These are phyloP conservation scores for Articulospora tetracladia DNA, from an alignment of 495 filamentous ascomycete species.

Conservation along the genomic window DNA sequence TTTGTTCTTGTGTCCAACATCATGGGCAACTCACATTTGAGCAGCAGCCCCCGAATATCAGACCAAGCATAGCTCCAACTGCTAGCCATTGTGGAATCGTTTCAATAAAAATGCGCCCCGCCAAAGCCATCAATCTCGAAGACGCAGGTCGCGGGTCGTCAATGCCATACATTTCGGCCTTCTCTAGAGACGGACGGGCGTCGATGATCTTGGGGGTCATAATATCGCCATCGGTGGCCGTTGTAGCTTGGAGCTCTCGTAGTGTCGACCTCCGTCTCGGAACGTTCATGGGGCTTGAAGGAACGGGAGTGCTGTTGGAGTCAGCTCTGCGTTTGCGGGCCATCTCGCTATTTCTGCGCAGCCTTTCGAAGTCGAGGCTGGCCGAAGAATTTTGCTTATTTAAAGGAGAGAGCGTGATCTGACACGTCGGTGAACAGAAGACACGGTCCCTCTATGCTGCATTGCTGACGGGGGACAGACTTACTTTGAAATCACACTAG, in stretches of 20 bases:
- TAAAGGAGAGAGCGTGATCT: conserved; percentile 9
- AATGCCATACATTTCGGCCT: conserved; percentile 53
- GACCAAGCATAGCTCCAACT: conserved; percentile 65
- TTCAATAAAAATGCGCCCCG: conserved; percentile 53
- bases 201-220: conserved; percentile 46
- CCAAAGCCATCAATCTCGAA: conserved; percentile 49
- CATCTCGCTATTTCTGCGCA: conserved; percentile 13
- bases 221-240: conserved; percentile 25
- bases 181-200: conserved; percentile 49
- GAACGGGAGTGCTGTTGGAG: conserved; percentile 19
- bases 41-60: conserved; percentile 98
- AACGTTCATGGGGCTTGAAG: conserved; percentile 16
- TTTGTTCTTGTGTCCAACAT: conserved; percentile 13
- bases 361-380: conserved; percentile 1
- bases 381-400: not conserved
- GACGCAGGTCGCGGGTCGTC: conserved; percentile 49
- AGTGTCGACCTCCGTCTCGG: conserved; percentile 23
- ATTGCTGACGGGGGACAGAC: conserved; percentile 14
- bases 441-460: conserved; percentile 14
- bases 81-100: conserved; percentile 66
- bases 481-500: conserved; percentile 16
- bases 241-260: conserved; percentile 26
- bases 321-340: conserved; percentile 28
- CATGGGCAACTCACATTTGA: conserved; percentile 68
- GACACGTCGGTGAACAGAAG: conserved; percentile 17